phyloP scores from a whole-genome alignment of 208 protist species.

The Tetramitus jugosus region DNA sequence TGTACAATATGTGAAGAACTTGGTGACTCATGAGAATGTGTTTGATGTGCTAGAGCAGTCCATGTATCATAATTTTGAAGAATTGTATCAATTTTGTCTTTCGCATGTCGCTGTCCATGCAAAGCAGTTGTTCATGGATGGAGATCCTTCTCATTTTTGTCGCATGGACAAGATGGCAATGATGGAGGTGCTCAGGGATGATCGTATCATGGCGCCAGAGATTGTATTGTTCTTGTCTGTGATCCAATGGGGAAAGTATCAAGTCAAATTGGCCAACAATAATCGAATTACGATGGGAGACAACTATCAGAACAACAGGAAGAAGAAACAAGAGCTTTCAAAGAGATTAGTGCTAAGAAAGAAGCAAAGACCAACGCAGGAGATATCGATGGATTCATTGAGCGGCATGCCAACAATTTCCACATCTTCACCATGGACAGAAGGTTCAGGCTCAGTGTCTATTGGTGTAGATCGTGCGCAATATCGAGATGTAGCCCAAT shows the following conservation, averaged over 20 bases:
- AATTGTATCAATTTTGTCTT: conserved; percentile 1
- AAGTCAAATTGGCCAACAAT: not conserved
- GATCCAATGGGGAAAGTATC: conserved; percentile 3
- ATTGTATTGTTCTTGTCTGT: not conserved
- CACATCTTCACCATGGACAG: too few relatives aligned
- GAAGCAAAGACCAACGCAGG: not conserved
- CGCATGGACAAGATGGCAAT: not conserved
- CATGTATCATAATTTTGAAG: not conserved
- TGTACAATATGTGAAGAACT: not conserved
- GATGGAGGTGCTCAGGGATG: not conserved
- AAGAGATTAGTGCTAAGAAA: not conserved
- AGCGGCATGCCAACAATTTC: too few relatives aligned
- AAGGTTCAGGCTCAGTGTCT: too few relatives aligned
- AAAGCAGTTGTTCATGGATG: not conserved
- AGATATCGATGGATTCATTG: too few relatives aligned
- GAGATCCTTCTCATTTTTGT: not conserved
- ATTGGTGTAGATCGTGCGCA: too few relatives aligned
- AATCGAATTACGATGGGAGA: too few relatives aligned
- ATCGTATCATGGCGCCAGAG: not conserved
- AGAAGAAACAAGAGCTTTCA: too few relatives aligned
- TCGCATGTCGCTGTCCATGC: not conserved
- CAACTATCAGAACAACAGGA: too few relatives aligned
- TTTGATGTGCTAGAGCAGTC: conserved; percentile 9
- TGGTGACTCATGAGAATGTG: not conserved
- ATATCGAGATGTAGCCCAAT: too few relatives aligned